Conservation (phyloP, 495 filamentous ascomycete species). For the Penicillium longicatenatum region DNA sequence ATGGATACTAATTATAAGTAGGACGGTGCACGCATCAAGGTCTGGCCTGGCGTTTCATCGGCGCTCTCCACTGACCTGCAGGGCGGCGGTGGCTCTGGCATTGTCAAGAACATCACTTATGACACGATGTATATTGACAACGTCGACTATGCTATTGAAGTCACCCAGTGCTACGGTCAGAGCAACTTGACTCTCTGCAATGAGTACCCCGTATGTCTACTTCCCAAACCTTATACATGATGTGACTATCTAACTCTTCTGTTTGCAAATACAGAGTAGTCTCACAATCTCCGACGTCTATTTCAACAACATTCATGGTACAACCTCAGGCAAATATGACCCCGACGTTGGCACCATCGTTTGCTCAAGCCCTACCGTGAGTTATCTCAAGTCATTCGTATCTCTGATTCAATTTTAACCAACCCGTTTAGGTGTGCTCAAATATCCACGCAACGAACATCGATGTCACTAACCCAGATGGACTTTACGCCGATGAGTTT, state of each 20-base stretch:
- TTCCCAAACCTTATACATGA: background rate
- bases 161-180: constrained; percentile 69
- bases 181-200: constrained; percentile 62
- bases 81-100: constrained; percentile 60
- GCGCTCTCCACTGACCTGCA: constrained; percentile 58
- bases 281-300: constrained; percentile 58
- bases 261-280: constrained; percentile 37
- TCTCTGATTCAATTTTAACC: background rate
- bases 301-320: constrained; percentile 57
- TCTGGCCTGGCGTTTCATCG: constrained; percentile 60
- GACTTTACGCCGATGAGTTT: constrained; percentile 40
- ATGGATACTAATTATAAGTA: constrained; percentile 14
- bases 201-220: constrained; percentile 48
- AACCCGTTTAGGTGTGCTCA: constrained; percentile 46
- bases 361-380: constrained; percentile 54
- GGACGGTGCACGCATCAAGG: constrained; percentile 72
- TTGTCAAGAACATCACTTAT: constrained; percentile 59
- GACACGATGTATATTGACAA: constrained; percentile 56
- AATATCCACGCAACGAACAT: constrained; percentile 55
- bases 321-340: constrained; percentile 52
- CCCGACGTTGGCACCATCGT: constrained; percentile 57
- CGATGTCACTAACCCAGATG: constrained; percentile 52
- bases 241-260: background rate
- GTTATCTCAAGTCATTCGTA: constrained; percentile 7
- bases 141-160: constrained; percentile 65